These are phyloP conservation scores for Quercus parvula DNA, from an alignment of 306 rosid genomes.

Conservation along the genomic window DNA sequence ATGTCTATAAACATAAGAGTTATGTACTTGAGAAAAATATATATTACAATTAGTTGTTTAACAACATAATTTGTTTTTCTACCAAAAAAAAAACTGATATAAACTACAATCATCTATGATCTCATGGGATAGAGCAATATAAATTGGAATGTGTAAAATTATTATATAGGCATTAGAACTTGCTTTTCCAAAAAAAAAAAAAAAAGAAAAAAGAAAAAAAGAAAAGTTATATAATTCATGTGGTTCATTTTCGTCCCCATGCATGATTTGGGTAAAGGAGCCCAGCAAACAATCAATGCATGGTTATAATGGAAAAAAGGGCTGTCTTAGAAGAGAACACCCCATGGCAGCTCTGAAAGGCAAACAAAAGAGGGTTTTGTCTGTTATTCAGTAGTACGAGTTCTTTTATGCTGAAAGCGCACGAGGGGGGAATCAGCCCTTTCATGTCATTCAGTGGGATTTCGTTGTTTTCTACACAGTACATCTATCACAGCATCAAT, in stretches of 20 bases:
- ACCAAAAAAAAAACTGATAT: neutral
- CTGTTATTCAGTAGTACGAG: slow-evolving; percentile 6
- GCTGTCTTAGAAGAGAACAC: neutral
- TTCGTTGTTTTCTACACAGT: neutral
- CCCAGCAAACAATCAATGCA: neutral
- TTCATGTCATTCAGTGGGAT: slow-evolving; percentile 15
- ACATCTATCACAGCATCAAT: neutral
- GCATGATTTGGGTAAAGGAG: slow-evolving; percentile 7
- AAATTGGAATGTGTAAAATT: neutral
- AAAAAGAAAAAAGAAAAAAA: neutral
- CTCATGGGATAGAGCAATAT: neutral
- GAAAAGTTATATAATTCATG: neutral
- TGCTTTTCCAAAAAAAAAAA: neutral
- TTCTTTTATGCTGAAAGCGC: slow-evolving; percentile 20
- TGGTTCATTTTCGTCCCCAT: neutral
- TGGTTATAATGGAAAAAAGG: neutral
- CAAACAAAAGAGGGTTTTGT: slow-evolving; percentile 14
- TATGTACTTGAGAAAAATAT: no score
- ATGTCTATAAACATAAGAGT: no score
- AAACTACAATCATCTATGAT: neutral
- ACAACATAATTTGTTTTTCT: neutral
- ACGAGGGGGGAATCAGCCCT: slow-evolving; percentile 25
- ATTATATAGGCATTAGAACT: neutral
- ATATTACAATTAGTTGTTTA: neutral
- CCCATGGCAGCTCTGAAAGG: slow-evolving; percentile 4